These are phyloP conservation scores for Cercospora zeina DNA, from an alignment of 2,329 filamentous ascomycete species.

Conservation along the genomic window DNA sequence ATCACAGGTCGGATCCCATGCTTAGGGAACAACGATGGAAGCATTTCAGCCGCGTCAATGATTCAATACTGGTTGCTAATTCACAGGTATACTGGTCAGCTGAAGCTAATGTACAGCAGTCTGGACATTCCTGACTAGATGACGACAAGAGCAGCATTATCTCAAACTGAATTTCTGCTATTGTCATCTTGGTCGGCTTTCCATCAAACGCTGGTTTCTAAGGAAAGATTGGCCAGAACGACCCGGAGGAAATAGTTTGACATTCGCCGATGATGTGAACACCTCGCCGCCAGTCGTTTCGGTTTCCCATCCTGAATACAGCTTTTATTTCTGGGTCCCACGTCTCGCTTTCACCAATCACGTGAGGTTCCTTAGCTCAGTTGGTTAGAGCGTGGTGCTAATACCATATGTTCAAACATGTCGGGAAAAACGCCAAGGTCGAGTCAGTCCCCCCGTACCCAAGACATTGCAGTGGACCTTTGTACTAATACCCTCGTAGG, in stretches of 20 bases:
- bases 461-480: too few relatives aligned
- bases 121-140: neutral
- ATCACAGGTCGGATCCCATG: too few relatives aligned
- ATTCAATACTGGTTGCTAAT: neutral
- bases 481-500: neutral
- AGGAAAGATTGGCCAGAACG: neutral
- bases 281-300: too few relatives aligned
- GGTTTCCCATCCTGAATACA: too few relatives aligned
- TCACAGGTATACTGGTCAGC: neutral
- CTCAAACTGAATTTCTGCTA: neutral
- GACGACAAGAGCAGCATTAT: neutral
- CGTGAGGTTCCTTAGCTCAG: constrained; percentile 23
- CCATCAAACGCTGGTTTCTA: neutral
- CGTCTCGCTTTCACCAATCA: neutral
- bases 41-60: too few relatives aligned
- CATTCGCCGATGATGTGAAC: too few relatives aligned
- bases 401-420: constrained; percentile 11
- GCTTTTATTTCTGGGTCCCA: too few relatives aligned
- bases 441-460: neutral
- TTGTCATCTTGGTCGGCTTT: neutral
- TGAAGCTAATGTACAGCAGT: neutral
- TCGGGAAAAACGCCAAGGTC: constrained; percentile 29
- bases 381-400: constrained; percentile 35
- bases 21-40: too few relatives aligned
- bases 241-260: neutral